Base-by-base conservation (phyloP, 805 yeast species). In the Ogataea pini region DNA sequence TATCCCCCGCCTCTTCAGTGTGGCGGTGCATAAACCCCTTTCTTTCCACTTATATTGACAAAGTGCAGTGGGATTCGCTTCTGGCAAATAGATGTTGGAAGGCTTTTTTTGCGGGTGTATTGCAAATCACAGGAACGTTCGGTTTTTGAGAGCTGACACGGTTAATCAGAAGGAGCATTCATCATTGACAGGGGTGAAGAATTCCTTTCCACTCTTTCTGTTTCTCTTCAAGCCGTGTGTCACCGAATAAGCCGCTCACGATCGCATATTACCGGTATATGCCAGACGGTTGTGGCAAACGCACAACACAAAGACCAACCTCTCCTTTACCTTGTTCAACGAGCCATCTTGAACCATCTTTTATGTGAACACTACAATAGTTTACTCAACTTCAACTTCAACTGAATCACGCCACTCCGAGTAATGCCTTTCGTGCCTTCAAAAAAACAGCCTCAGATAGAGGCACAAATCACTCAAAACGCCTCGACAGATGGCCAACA, bases 371-470 rank as follows among this genome's bases (percentile, higher is more conserved):
- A n/a, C n/a, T n/a, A n/a, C n/a, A n/a, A n/a, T n/a, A n/a, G n/a
- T n/a, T n/a, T n/a, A n/a, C n/a, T n/a, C n/a, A n/a, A n/a, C n/a
- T n/a, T n/a, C n/a, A n/a, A n/a, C 37, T 19, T n/a, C 13, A 17
- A 3, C n/a, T 34, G 24, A 3, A 31, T 39, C 42, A 39, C 42
- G 42, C 42, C 42, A 39, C 42, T 13, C 25, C 33, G 20, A 31
- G 42, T 27, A 24, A 42, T 42, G 46, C 46, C 46, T 34, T 42
- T 42, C 34, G 46, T 34, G 32, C 46, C 46, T 16, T 42, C 46
- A 9, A 42, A 36, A 25, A 42, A 42, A 27, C 42, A 39, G 25
- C 33, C 28, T 17, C 42, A 28, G 17, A 27, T 32, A 17, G 25
- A 16, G 37, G 33, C 45, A 36, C 42, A 27, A 10, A 10, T 24